These are phyloP conservation scores for Fusarium aywerte DNA, from an alignment of 2,329 filamentous ascomycete species.

Conservation along the genomic window DNA sequence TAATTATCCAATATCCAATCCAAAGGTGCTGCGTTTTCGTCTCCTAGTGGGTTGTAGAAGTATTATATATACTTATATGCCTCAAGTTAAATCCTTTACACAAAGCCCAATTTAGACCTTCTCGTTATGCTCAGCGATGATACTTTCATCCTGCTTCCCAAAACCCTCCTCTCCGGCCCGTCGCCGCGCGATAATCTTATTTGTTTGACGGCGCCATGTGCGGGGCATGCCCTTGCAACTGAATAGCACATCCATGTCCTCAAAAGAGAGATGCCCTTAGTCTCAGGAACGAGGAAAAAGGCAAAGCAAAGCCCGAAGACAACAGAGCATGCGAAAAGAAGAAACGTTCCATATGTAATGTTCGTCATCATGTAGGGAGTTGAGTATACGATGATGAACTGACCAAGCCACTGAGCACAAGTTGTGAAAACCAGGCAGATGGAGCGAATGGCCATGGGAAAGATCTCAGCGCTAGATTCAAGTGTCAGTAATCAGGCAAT, in stretches of 20 bases:
- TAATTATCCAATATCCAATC: too few species aligned
- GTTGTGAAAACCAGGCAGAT: conserved; percentile 2
- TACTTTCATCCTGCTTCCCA: neutral
- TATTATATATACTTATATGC: too few species aligned
- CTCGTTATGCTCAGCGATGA: neutral
- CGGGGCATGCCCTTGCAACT: conserved; percentile 1
- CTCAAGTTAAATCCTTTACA: neutral
- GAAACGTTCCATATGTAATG: conserved; percentile 2
- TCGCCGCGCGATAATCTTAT: neutral
- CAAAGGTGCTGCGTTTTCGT: too few species aligned
- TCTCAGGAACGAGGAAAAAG: conserved; percentile 6
- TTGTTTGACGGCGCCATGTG: conserved; percentile 3
- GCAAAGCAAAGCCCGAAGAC: conserved; percentile 6
- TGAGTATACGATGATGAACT: conserved; percentile 2
- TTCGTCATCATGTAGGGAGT: conserved; percentile 14
- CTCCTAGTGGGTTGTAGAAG: too few species aligned
- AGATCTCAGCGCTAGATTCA: neutral
- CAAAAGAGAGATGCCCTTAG: conserved; percentile 6
- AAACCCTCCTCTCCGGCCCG: neutral
- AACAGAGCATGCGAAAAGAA: conserved; percentile 2
- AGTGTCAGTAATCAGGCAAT: neutral
- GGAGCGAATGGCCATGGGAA: conserved; percentile 4
- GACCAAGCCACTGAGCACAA: conserved; percentile 7
- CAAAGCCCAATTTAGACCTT: neutral
- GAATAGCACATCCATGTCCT: conserved; percentile 10